Base-by-base conservation (phyloP, 371 early-diverging fungal genomes). In the Hamiltosporidium tvaerminnensis region DNA sequence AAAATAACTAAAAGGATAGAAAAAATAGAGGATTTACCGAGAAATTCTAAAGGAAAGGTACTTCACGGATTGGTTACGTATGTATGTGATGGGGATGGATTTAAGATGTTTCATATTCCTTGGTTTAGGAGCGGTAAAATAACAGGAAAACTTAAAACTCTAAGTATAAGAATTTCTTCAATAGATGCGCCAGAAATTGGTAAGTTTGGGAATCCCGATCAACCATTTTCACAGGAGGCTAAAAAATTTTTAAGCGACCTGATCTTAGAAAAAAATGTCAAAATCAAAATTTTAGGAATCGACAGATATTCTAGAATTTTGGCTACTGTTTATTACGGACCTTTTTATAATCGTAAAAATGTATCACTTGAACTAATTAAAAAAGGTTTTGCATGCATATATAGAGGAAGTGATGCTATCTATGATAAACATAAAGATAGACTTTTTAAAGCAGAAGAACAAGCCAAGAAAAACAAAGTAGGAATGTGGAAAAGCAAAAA, bases 1-100 rank as follows among this genome's bases (percentile, higher is more conserved):
- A n/a, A n/a, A n/a, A n/a, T n/a, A n/a, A n/a, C 5, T 2, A 41
- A 30, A 37, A 2, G 63, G 4, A 62, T 62, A 5, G 23, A 2
- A 3, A 30, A 9, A 30, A 23, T 62, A 30, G 23, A 32, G 3
- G 38, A 61, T 47, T 38, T 67, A 35, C 67, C 67, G 0, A 16
- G 57, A 39, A 49, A 48, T 37, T 2, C 16, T 34, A 33, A 33
- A 30, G 57, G 57, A n/a, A 23, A 47, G 4, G n/a, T 41, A 47
- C 36, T 67, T 1, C 55, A 3, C 34, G 68, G 62, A 14, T 59
- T 63, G n/a, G 71, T 63, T 5, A 66, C 67, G 44, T 49, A 32
- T 39, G 63, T 70, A 31, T 38, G 64, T 23, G 71, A 70, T 54
- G 71, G 71, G 1, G 71, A 70, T 55, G 61, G 60, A 37, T 70